Conservation (phyloP, 495 filamentous ascomycete species). For the Letharia lupina region DNA sequence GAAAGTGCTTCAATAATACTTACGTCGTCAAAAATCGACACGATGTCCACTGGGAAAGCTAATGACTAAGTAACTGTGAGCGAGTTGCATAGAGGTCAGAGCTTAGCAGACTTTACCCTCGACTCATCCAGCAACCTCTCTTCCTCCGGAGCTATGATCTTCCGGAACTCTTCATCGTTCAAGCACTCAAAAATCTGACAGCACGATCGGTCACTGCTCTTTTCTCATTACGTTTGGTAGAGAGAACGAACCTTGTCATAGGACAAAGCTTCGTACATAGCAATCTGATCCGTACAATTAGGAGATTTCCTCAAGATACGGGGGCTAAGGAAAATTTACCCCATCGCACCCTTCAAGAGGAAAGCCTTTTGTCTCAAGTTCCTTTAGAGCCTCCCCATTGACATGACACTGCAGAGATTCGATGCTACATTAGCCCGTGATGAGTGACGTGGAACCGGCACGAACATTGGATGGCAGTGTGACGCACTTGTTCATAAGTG, state of each 20-base stretch:
- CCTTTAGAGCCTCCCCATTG: background rate
- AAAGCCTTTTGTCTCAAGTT: background rate
- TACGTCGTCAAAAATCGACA: constrained; percentile 9
- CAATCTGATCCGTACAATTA: background rate
- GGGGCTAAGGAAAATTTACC: background rate
- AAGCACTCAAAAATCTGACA: constrained; percentile 6
- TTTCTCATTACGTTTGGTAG: background rate
- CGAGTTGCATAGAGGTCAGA: background rate
- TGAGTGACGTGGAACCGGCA: background rate
- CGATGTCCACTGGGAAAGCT: constrained; percentile 5
- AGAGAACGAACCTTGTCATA: constrained; percentile 1
- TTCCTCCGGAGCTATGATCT: constrained; percentile 6
- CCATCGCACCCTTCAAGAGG: constrained; percentile 6
- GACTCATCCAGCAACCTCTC: constrained; percentile 7
- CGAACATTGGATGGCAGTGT: background rate
- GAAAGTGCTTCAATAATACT: background rate
- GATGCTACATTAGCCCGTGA: background rate
- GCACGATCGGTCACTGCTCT: background rate
- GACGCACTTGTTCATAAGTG: constrained; percentile 12
- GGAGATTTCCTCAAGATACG: background rate
- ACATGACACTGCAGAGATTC: background rate
- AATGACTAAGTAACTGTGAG: constrained; percentile 4
- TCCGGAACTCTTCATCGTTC: constrained; percentile 6
- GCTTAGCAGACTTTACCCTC: background rate
- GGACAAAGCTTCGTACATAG: constrained; percentile 6